phyloP scores from a whole-genome alignment of 768 basidiomycete species.

The Asterophora parasitica region DNA sequence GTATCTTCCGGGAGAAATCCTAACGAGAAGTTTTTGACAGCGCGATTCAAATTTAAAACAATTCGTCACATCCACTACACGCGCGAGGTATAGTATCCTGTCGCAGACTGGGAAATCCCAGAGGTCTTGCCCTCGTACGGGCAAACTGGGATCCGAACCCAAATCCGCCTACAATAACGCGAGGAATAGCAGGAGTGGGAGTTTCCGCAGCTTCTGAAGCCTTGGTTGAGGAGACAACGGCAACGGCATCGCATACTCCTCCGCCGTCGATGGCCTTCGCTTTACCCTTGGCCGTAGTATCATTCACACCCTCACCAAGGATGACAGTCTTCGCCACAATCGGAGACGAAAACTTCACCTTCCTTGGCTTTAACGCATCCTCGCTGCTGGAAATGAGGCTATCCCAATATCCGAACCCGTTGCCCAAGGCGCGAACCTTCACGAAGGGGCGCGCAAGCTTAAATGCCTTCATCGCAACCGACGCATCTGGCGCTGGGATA shows the following conservation, averaged over 20 bases:
- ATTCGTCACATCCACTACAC: too few relatives aligned
- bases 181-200: too few relatives aligned
- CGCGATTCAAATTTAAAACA: too few relatives aligned
- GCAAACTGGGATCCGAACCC: constrained; percentile 1
- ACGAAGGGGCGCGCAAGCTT: not conserved
- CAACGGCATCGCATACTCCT: not conserved
- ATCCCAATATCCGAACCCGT: not conserved
- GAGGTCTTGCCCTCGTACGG: not conserved
- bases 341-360: not conserved
- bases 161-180: not conserved
- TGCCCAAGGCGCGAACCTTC: not conserved
- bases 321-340: not conserved
- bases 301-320: too few relatives aligned
- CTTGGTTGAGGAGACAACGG: too few relatives aligned
- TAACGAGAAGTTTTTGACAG: too few relatives aligned
- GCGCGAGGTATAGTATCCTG: too few relatives aligned
- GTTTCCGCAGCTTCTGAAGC: too few relatives aligned
- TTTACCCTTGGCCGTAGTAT: not conserved
- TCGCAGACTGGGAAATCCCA: too few relatives aligned
- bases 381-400: not conserved
- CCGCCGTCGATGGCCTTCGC: not conserved
- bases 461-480: not conserved
- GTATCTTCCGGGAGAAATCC: too few relatives aligned
- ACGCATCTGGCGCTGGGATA: not conserved
- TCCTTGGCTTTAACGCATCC: constrained; percentile 4